A percentile compares a stretch with the other conserved stretches of the same genome.
These are phyloP conservation scores for Sporothrix protearum DNA, from an alignment of 2,329 filamentous ascomycete species.

Conservation along the genomic window DNA sequence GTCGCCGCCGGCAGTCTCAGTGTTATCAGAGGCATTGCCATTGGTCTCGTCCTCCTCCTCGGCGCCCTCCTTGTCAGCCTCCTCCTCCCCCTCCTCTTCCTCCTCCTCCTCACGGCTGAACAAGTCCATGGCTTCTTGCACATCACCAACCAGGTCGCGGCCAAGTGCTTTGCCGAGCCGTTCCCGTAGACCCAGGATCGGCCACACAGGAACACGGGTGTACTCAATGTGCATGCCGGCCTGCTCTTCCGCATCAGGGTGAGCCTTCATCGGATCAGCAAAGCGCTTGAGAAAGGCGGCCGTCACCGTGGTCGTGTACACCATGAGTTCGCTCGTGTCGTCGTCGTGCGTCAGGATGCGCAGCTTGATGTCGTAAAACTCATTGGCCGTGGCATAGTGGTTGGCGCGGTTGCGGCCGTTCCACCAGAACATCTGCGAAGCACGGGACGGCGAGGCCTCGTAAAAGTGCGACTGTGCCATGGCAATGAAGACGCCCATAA, in stretches of 20 bases:
- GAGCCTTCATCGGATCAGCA: constrained; percentile 45
- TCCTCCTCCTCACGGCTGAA: constrained; percentile 28
- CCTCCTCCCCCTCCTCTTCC: constrained; percentile 30
- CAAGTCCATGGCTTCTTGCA: constrained; percentile 10
- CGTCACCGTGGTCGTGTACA: constrained; percentile 51
- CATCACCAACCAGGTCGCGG: constrained; percentile 46
- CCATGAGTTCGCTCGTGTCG: constrained; percentile 47
- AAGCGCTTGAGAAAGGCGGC: constrained; percentile 50
- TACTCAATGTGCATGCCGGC: constrained; percentile 46
- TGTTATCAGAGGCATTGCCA: neutral
- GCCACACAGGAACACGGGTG: constrained; percentile 51
- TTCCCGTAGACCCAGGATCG: constrained; percentile 53
- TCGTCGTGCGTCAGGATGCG: constrained; percentile 51
- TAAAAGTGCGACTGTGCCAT: constrained; percentile 58
- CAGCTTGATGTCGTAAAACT: constrained; percentile 49
- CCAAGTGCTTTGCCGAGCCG: constrained; percentile 53
- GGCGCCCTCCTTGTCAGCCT: constrained; percentile 25
- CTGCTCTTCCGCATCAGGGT: neutral
- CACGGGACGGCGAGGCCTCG: constrained; percentile 26
- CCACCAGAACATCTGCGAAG: constrained; percentile 31
- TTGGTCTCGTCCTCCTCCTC: neutral
- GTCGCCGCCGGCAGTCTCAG: neutral
- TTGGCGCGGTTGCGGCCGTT: constrained; percentile 19
- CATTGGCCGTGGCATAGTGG: neutral
- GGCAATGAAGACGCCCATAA: constrained; percentile 51